Conservation (phyloP, 73 alveolate species). For the Blepharisma japonicum region DNA sequence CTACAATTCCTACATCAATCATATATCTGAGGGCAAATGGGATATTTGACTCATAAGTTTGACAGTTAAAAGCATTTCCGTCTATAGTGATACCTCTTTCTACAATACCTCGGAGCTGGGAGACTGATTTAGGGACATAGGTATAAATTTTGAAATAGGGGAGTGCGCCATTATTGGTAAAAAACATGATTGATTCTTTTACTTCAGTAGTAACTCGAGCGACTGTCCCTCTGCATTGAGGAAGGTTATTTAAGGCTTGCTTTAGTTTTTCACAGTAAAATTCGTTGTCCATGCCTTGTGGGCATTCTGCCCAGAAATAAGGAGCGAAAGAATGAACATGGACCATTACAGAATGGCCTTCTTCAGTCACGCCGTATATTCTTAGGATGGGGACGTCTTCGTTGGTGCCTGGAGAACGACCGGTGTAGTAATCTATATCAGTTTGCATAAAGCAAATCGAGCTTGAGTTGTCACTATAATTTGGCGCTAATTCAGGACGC, state of each 20-base stretch:
- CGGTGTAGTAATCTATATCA: slow-evolving; percentile 30
- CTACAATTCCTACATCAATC: slow-evolving; percentile 95
- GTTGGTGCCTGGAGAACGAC: background rate
- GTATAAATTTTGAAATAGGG: slow-evolving; percentile 79
- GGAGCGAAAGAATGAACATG: slow-evolving; percentile 93
- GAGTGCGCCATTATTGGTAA: slow-evolving; percentile 45
- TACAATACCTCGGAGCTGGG: slow-evolving; percentile 73
- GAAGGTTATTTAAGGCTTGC: background rate
- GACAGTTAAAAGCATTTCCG: slow-evolving; percentile 48
- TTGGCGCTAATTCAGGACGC: background rate
- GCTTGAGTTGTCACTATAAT: background rate
- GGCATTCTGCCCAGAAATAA: slow-evolving; percentile 87
- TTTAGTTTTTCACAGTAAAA: slow-evolving; percentile 6
- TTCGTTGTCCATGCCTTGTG: slow-evolving; percentile 39
- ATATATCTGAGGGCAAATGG: slow-evolving; percentile 98
- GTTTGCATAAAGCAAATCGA: slow-evolving; percentile 29
- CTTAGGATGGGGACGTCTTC: slow-evolving; percentile 56
- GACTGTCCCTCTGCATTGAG: slow-evolving; percentile 1
- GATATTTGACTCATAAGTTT: slow-evolving; percentile 96
- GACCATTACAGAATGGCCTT: slow-evolving; percentile 92
- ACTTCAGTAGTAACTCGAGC: slow-evolving; percentile 68
- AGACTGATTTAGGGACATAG: slow-evolving; percentile 78
- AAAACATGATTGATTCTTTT: slow-evolving; percentile 75
- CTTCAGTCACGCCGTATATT: slow-evolving; percentile 93
- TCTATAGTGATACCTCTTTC: slow-evolving; percentile 62